Evolutionary conservation across 2,329 filamentous ascomycete genomes (phyloP).

Genomic region (Fusarium sp.): DNA sequence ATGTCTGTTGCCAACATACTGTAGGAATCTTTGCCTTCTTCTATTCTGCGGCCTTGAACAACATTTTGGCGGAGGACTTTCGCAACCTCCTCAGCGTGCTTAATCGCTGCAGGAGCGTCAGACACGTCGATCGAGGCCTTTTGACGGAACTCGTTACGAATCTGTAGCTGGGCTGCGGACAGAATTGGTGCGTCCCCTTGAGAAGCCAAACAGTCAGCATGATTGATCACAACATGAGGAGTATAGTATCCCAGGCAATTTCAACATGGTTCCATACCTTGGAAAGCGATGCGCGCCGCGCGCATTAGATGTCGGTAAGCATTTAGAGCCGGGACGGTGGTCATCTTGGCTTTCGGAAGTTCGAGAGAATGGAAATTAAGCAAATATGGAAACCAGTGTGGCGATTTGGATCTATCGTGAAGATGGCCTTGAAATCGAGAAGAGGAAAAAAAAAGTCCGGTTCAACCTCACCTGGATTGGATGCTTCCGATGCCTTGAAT

Average conservation of each 20-base stretch:
- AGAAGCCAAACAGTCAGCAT: constrained; percentile 1
- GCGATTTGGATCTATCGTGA: not conserved
- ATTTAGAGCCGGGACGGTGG: constrained; percentile 69
- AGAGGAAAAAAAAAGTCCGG: constrained; percentile 26
- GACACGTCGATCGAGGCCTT: constrained; percentile 69
- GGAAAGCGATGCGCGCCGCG: constrained; percentile 83
- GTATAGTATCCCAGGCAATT: not conserved
- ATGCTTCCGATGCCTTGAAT: not conserved
- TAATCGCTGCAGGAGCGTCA: constrained; percentile 71
- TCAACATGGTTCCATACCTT: constrained; percentile 64
- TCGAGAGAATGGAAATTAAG: not conserved
- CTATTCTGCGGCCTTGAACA: constrained; percentile 78
- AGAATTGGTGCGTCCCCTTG: constrained; percentile 78
- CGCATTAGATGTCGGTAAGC: constrained; percentile 87
- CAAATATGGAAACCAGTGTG: not conserved
- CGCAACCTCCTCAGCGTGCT: constrained; percentile 85
- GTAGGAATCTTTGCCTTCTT: constrained; percentile 60
- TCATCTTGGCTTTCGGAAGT: constrained; percentile 22
- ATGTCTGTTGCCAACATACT: constrained; percentile 55
- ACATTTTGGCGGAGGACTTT: constrained; percentile 83
- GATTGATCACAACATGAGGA: no score
- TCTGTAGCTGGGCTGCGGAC: constrained; percentile 75
- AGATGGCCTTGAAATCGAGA: constrained; percentile 14
- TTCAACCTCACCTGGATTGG: constrained; percentile 3
- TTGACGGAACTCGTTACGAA: constrained; percentile 77